A percentile compares a stretch with the other conserved stretches of the same genome.
Conservation (phyloP, 2,329 filamentous ascomycete genomes). For the Colletotrichum brevisporum region DNA sequence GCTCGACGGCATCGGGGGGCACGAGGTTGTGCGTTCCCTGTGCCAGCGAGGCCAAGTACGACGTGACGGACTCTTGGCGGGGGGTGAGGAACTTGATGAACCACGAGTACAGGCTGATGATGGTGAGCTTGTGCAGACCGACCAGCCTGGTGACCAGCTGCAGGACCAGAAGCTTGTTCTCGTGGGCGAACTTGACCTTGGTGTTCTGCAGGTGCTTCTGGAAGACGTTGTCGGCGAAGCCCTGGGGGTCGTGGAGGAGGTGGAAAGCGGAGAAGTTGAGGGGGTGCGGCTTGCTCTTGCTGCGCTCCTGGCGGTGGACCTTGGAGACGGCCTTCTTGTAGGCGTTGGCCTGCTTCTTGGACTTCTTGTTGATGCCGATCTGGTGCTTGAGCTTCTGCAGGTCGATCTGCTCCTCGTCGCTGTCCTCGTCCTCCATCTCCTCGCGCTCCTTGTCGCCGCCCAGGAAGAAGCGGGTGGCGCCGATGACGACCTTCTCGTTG, state of each 20-base stretch:
- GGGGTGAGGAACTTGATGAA: constrained; percentile 94
- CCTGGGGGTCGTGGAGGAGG: constrained; percentile 92
- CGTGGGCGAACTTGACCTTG: constrained; percentile 86
- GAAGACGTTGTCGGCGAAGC: constrained; percentile 91
- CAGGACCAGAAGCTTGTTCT: constrained; percentile 90
- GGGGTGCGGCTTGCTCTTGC: constrained; percentile 88
- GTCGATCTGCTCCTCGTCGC: constrained; percentile 84
- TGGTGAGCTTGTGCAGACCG: constrained; percentile 90
- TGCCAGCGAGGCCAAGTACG: constrained; percentile 91
- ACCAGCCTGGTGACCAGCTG: constrained; percentile 93
- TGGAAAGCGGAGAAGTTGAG: constrained; percentile 98
- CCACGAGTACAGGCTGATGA: constrained; percentile 94
- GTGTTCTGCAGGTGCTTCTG: constrained; percentile 90
- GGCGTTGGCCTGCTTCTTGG: constrained; percentile 85
- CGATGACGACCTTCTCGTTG: constrained; percentile 92
- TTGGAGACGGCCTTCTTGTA: constrained; percentile 87
- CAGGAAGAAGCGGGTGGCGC: constrained; percentile 93
- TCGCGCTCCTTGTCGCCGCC: constrained; percentile 97
- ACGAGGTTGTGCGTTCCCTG: constrained; percentile 93
- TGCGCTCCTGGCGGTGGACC: constrained; percentile 85
- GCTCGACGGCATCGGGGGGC: constrained; percentile 92
- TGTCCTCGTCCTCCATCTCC: constrained; percentile 90
- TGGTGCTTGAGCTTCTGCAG: constrained; percentile 88
- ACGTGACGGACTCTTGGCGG: constrained; percentile 90
- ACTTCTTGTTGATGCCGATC: constrained; percentile 95